Evolutionary conservation across 257 asterid species (phyloP), one percentile per base, ranked within the genome.

Genomic region (Solanum tarijense): DNA sequence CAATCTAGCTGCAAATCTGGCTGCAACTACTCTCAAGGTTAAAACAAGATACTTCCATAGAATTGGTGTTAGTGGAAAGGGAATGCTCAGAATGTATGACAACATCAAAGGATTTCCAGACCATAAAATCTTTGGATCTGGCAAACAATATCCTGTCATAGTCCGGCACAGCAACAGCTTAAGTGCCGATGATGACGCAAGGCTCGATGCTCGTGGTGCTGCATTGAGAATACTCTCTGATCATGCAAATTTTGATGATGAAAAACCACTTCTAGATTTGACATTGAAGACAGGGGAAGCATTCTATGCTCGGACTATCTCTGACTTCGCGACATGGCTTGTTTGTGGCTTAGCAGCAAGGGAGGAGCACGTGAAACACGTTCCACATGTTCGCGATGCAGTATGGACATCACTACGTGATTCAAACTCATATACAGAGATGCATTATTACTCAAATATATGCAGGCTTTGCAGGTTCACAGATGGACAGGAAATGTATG

Each of bases 111-210:
- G 98, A 9, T 89, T 94, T 6, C 98, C 98, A 8, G 91, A 86
- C 11, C 98, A 94, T 92, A 89, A 90, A 21, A 92, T 95, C 84
- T 94, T 95, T 91, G 84, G 23, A 36, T 84, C 91, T 13, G 96
- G 98, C 39, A 93, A 91, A 91, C 88, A 86, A 6, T 93, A 91
- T 68, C 94, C 94, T 5, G 90, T 95, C 88, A 92, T 95, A 81
- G 87, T 95, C 35, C 92, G 98, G 23, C 98, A 95, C 86, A 95
- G 98, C 93, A 95, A 95, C 89, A 93, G 96, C 89, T 93, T 95
- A 90, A 95, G 98, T 38, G 96, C 98, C 2, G 98, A 95, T 31
- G 98, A 95, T 88, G 98, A 95, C 89, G 98, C 98, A 39, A 93
- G 98, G 86, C 88, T 93, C 0, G 98, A 95, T 81, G 96, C 98